Percentiles rank a stretch among this genome's conserved stretches.
Conservation (phyloP, 164 flowering plant species). For the Chloranthus sessilifolius region DNA sequence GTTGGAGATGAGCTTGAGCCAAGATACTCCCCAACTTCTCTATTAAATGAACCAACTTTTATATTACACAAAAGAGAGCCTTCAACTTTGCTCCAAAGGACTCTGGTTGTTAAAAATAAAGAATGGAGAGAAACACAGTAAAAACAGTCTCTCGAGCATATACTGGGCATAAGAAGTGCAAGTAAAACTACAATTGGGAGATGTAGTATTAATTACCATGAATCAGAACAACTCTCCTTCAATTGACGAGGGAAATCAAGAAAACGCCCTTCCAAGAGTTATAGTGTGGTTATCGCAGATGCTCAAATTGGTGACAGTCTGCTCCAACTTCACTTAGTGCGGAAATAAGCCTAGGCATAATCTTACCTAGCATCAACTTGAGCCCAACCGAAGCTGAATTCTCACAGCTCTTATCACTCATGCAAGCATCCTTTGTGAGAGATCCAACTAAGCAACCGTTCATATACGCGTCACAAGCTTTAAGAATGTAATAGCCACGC, state of each 20-base stretch:
- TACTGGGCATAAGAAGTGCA: not conserved
- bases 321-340: constrained; percentile 69
- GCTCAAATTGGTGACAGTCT: constrained; percentile 63
- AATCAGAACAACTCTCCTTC: constrained; percentile 7
- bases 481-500: constrained; percentile 82
- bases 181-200: constrained; percentile 3
- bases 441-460: constrained; percentile 85
- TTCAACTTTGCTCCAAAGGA: constrained; percentile 1
- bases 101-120: constrained; percentile 9
- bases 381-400: constrained; percentile 88
- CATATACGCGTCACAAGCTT: constrained; percentile 93
- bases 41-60: not conserved
- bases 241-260: no score
- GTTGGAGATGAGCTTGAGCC: not conserved
- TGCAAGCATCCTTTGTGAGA: constrained; percentile 66
- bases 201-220: not conserved
- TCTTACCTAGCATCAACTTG: constrained; percentile 91
- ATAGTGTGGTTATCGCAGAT: constrained; percentile 41
- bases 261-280: no score
- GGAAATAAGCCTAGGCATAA: constrained; percentile 61
- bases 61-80: constrained; percentile 1
- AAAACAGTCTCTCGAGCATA: not conserved
- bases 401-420: constrained; percentile 30
- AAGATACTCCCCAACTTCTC: not conserved
- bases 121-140: constrained; percentile 2